Conservation (phyloP, 2,329 filamentous ascomycete genomes). For the Fusarium kyushuense region DNA sequence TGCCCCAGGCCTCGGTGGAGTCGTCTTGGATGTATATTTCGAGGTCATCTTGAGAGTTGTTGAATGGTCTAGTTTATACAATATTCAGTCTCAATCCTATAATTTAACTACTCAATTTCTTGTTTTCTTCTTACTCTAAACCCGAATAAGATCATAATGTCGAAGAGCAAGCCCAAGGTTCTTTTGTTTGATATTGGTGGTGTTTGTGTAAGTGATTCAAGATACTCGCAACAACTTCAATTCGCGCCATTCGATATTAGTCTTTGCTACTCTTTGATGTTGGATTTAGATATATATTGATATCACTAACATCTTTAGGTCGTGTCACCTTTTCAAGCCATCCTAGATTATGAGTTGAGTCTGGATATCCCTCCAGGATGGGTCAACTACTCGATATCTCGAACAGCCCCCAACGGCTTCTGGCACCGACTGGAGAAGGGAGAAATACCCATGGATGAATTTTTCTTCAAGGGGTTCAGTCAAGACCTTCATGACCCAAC, state of each 20-base stretch:
- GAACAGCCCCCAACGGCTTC: conserved; percentile 79
- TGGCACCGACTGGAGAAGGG: conserved; percentile 93
- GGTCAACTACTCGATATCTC: conserved; percentile 90
- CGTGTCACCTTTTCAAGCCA: conserved; percentile 90
- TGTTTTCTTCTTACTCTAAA: no score
- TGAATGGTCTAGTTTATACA: neutral
- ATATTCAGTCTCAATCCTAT: conserved; percentile 38
- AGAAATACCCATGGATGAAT: conserved; percentile 77
- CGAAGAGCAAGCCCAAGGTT: conserved; percentile 71
- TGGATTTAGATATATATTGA: neutral
- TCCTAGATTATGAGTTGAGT: conserved; percentile 86
- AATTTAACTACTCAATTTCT: neutral
- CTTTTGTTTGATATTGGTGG: conserved; percentile 96
- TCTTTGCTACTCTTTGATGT: neutral
- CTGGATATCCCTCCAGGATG: conserved; percentile 86
- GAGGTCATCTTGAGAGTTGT: neutral
- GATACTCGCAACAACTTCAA: neutral
- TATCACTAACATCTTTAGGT: conserved; percentile 66
- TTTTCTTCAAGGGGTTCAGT: conserved; percentile 83
- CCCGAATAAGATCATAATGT: conserved; percentile 15
- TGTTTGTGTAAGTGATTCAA: conserved; percentile 81
- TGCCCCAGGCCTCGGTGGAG: conserved; percentile 30
- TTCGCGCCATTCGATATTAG: neutral
- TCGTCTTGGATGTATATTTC: conserved; percentile 16
- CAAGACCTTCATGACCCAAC: conserved; percentile 74